Base-by-base conservation (phyloP, 768 basidiomycete genomes). In the Mycena floridula region DNA sequence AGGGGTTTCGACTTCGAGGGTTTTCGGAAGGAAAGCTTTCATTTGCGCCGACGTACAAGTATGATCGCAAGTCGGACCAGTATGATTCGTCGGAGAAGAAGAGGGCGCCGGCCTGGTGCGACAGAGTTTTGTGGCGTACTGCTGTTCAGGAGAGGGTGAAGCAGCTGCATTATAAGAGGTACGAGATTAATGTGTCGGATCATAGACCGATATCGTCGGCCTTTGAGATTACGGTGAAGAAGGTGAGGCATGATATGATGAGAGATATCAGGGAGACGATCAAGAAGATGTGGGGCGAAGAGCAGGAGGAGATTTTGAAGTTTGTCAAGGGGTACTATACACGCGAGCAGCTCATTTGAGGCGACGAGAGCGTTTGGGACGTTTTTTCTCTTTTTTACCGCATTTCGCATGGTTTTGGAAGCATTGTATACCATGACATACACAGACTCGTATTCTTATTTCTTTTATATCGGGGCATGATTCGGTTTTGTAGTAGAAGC, bases 91-190 rank as follows among this genome's bases (percentile, higher is more conserved):
- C 87, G 1, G 89, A 91, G 60, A 97, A 98, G 62, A 74, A 76
- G 11, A 84, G 95, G 0, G 72, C 82, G 7, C 95, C 95, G 3
- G 93, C 95, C 2, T 99, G 94, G 93, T 99, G 95, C 59, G 95
- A 99, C 60, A 83, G 95, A 5, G 79, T 99, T 18, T 66, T 98
- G 32, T 95, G 84, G 80, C 79, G 82, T 4, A 68, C 77, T 32
- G 69, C 69, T 13, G 76, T 73, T 13, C 68, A 70, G 12, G 64
- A 60, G 11, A 71, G 89, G 7, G 81, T 95, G 23, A 59, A 67
- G 43, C 74, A 79, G 57, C 48, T 89, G 52, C 79, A 80, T 54
- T 96, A 99, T 62, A 62, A 62, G 35, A 73, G 95, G 16, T 94
- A 89, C 61, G 93, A 96, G 62, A 77, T 73, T 42, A 88, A 90